These are phyloP conservation scores for Lachancea lanzarotensis DNA, from an alignment of 805 yeast species.

Conservation along the genomic window DNA sequence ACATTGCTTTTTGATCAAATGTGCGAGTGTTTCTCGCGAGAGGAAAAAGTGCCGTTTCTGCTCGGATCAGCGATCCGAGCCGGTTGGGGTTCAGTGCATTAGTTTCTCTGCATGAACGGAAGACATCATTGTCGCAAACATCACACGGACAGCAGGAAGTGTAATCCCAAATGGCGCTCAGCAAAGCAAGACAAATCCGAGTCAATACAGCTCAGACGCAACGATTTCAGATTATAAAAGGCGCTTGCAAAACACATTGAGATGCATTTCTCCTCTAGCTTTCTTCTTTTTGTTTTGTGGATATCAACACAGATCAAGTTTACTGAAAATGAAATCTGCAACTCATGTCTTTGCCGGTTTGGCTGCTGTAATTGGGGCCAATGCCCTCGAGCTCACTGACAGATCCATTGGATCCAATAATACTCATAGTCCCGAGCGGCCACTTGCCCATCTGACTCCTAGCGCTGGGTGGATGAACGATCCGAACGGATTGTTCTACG, in stretches of 20 bases:
- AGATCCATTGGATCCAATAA: no score
- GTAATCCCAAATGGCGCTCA: neutral
- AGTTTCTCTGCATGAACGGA: neutral
- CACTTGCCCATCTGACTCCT: constrained; percentile 33
- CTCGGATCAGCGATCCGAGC: no score
- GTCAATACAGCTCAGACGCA: neutral
- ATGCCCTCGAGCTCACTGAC: neutral
- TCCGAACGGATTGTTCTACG: constrained; percentile 38
- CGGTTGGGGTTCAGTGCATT: neutral
- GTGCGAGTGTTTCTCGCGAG: no score
- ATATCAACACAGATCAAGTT: neutral
- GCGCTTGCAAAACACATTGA: neutral
- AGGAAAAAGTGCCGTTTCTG: no score
- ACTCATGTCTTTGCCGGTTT: neutral
- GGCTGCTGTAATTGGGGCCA: neutral
- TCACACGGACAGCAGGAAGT: neutral
- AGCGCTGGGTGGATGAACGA: constrained; percentile 37
- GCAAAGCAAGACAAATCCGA: neutral
- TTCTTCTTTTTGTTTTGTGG: neutral
- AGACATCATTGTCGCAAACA: neutral
- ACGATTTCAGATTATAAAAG: neutral
- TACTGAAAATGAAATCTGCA: neutral
- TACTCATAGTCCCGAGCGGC: constrained; percentile 9
- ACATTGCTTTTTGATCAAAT: no score
- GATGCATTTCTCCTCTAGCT: neutral